Evolutionary conservation across 192 early-diverging fungal genomes (phyloP), one percentile per base, ranked within the genome.

Genomic region (Rhizophagus prolifer): DNA sequence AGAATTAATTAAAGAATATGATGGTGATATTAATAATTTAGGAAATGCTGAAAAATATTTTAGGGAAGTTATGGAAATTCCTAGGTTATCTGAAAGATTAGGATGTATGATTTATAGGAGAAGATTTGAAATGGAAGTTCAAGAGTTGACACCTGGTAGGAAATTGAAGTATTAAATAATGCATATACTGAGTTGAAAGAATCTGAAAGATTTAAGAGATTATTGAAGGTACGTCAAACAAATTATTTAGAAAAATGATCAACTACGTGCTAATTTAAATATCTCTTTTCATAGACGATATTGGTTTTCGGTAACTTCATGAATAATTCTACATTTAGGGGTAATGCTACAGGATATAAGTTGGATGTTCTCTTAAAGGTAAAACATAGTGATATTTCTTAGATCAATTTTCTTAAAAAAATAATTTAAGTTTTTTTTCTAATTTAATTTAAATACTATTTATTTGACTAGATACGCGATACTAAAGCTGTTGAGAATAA

Each of bases 1-100:
- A 65, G 82, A 89, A 70, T 41, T 87, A 10, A 74, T 89, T 47
- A 83, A 83, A 63, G 83, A 85, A 21, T 89, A 83, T 65, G 80
- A 82, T 19, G 82, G 85, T 6, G 85, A 89, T 74, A 68, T 85
- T 26, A 79, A 80, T 36, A 71, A 71, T 38, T 79, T 89, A 0
- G 88, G 88, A 21, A 85, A 89, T 74, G 88, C 88, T n/a, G 88
- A 89, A 44, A 82, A 83, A 75, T 89, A 85, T 65, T 89, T 86
- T 54, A 78, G 76, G 25, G 75, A 82, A 58, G 84, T 89, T 47
- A 80, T 86, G 78, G 82, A 82, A 46, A 86, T 89, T 58, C 85
- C 86, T 30, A 72, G 88, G 23, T 79, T 89, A 54, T 81, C 86
- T 0, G 88, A 89, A 60, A 74, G 88, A 9, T 70, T 89, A 3